phyloP scores from a whole-genome alignment of 192 early-diverging fungal species.

The Coemansia furcata region DNA sequence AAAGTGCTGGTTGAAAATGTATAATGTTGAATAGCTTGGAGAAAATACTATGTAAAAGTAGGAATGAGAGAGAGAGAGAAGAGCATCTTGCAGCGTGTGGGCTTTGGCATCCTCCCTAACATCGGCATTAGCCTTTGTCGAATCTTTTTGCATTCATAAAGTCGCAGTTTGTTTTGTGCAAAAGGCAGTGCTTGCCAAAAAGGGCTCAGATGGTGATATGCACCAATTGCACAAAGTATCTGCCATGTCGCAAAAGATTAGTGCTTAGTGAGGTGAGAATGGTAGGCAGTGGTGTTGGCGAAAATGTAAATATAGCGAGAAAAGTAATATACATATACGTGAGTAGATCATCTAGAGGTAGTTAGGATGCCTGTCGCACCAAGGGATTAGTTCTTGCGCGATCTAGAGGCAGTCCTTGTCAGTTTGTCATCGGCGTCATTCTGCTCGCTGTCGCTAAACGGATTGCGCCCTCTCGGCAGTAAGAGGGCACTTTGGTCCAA shows the following conservation, averaged over 20 bases:
- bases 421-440: neutral
- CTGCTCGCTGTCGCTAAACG: constrained; percentile 4
- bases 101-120: no score
- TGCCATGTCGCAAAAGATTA: no score
- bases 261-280: no score
- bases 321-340: neutral
- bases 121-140: neutral
- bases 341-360: neutral
- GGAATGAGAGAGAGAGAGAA: neutral
- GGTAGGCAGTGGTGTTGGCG: no score
- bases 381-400: neutral
- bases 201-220: neutral
- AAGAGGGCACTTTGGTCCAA: neutral
- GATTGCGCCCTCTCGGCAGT: neutral
- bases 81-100: neutral
- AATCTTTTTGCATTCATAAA: neutral
- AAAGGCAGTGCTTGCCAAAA: no score
- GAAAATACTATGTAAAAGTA: neutral
- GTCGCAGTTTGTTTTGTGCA: neutral
- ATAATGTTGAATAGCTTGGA: neutral
- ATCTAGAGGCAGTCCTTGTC: neutral
- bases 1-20: neutral
- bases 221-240: neutral
- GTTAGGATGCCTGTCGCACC: neutral
- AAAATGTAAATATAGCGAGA: no score